A percentile compares a stretch with the other conserved stretches of the same genome.
Conservation (phyloP, 2,329 filamentous ascomycete species). For the Colletotrichum sp. region DNA sequence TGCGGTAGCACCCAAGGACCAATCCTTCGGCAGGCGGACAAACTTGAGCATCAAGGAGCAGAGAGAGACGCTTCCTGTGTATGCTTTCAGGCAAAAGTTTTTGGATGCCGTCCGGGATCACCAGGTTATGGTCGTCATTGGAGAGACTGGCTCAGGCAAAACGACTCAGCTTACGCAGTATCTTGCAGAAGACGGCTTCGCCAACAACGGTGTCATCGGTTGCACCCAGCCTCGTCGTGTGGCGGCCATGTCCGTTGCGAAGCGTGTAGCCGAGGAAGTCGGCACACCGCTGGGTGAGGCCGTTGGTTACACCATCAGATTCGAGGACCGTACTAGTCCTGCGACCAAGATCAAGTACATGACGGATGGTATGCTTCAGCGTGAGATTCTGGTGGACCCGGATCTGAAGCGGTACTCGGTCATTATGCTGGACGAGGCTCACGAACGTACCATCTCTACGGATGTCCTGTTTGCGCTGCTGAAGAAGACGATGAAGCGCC, state of each 20-base stretch:
- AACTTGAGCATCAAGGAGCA: constrained; percentile 95
- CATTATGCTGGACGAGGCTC: constrained; percentile 97
- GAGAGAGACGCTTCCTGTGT: constrained; percentile 87
- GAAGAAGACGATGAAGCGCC: constrained; percentile 88
- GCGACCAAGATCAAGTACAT: constrained; percentile 98
- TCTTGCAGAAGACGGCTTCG: constrained; percentile 89
- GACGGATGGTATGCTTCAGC: constrained; percentile 97
- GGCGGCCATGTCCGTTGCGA: constrained; percentile 95
- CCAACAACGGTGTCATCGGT: constrained; percentile 86
- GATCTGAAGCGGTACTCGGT: constrained; percentile 90
- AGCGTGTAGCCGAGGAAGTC: constrained; percentile 95
- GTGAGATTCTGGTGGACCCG: constrained; percentile 92
- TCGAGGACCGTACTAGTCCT: constrained; percentile 90
- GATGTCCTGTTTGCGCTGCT: constrained; percentile 93
- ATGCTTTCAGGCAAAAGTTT: constrained; percentile 83
- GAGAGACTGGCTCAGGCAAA: constrained; percentile 96
- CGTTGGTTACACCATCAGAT: constrained; percentile 96
- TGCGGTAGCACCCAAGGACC: constrained; percentile 78
- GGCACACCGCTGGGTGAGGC: constrained; percentile 89
- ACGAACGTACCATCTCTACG: constrained; percentile 95
- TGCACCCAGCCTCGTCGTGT: constrained; percentile 98
- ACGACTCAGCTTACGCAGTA: constrained; percentile 97
- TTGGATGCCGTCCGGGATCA: constrained; percentile 87
- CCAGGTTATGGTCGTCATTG: constrained; percentile 93
- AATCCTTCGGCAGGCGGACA: constrained; percentile 84